phyloP scores from a whole-genome alignment of 2,329 filamentous ascomycete genomes.

The Aspergillus fumigatiaffinis region DNA sequence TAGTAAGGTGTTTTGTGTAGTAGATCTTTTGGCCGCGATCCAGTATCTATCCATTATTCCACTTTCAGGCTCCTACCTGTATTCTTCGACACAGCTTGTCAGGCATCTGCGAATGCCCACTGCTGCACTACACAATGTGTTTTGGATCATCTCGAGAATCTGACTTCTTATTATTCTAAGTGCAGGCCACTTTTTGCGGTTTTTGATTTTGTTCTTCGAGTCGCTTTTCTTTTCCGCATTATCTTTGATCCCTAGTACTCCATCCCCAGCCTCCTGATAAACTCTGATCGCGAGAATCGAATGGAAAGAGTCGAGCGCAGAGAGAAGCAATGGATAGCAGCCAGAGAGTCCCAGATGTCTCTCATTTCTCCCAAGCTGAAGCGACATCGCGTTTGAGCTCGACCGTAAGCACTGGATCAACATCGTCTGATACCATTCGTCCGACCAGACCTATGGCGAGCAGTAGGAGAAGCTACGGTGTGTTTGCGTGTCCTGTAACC shows the following conservation, averaged over 20 bases:
- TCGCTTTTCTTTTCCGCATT: slow-evolving; percentile 10
- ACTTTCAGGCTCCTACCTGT: neutral
- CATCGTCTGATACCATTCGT: slow-evolving; percentile 12
- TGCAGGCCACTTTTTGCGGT: slow-evolving; percentile 14
- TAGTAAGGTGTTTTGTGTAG: neutral
- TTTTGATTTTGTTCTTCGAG: slow-evolving; percentile 4
- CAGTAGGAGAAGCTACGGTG: slow-evolving; percentile 29
- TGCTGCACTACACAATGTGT: neutral
- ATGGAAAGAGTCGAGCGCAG: slow-evolving; percentile 3
- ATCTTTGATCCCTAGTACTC: neutral
- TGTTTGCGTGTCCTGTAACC: neutral
- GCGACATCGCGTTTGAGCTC: slow-evolving; percentile 8
- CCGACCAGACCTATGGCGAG: slow-evolving; percentile 12
- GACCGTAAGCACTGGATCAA: slow-evolving; percentile 11
- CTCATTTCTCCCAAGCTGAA: slow-evolving; percentile 5
- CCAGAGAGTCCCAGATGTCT: slow-evolving; percentile 7
- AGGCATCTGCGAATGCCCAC: neutral
- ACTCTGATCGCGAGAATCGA: neutral
- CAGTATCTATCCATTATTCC: neutral
- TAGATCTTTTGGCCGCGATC: neutral
- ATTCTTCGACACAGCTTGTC: neutral
- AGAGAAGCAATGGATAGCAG: slow-evolving; percentile 15
- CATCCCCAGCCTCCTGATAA: slow-evolving; percentile 3
- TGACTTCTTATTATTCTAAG: slow-evolving; percentile 10
- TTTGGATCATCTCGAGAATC: neutral